Base-by-base conservation (phyloP, 805 yeast genomes). In the Pichia insulana region DNA sequence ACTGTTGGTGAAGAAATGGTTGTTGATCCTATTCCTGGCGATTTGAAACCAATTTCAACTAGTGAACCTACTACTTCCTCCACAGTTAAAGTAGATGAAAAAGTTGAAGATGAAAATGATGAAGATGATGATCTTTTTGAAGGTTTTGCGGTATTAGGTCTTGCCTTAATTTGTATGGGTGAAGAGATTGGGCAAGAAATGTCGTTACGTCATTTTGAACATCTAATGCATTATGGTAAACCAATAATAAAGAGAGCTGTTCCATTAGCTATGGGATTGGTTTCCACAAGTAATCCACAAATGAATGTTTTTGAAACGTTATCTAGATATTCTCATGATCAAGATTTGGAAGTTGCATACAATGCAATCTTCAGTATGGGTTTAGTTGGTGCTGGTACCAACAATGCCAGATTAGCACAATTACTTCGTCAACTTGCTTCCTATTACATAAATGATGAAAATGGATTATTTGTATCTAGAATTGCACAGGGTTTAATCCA, bases 331-430 rank as follows among this genome's bases (percentile, higher is more conserved):
- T 87, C 97, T 8, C 99, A 92, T 64, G 99, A 92, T 58, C 80
- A 86, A 43, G 97, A 92, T 62, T 67, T 85, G 53, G 95, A 86
- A 57, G 96, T 92, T 42, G 96, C 97, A 7, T 81, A 82, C 61
- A 92, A 89, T 59, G 88, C 98, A 17, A 88, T 92, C 50, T 90
- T 86, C 56, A 80, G 96, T 35, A 89, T 92, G 97, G 99, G 99
- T 42, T 68, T 92, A 49, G 95, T 90, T 53, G 98, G 98, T 60
- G 92, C 97, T 17, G 99, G 99, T 65, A 92, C 98, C 25, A 90
- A 92, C 65, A 92, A 92, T 61, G 98, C 99, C 7, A 83, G 99
- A 68, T 72, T 92, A 50, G 97, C 97, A 3, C 98, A 92, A 68
- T 72, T 92, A 50, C 73, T 92, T 57, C 78, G 98, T 63, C 97